These are phyloP conservation scores for Terfezia boudieri DNA, from an alignment of 495 filamentous ascomycete species.

Conservation along the genomic window DNA sequence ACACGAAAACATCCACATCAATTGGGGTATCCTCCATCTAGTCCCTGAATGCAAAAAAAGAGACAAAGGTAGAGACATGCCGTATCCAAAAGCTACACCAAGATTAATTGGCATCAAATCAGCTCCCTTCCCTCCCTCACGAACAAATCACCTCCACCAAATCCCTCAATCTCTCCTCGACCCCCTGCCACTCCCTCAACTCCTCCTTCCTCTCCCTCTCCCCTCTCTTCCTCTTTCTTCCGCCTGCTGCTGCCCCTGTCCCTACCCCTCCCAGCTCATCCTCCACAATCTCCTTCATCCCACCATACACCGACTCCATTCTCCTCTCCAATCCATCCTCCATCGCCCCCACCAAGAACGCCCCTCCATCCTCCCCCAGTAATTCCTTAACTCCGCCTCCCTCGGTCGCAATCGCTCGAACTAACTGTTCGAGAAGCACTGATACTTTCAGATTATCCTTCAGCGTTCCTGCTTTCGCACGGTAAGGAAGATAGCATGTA, in stretches of 20 bases:
- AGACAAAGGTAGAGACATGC: no score
- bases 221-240: no score
- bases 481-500: background rate
- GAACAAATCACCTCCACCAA: background rate
- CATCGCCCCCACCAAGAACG: background rate
- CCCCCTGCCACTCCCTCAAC: background rate
- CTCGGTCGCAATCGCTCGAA: background rate
- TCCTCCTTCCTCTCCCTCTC: no score
- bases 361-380: background rate
- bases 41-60: no score
- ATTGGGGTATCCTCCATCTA: no score
- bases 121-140: no score
- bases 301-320: background rate
- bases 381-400: background rate
- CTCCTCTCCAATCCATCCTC: background rate
- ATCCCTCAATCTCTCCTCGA: background rate
- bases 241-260: background rate
- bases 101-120: no score
- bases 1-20: no score
- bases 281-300: background rate
- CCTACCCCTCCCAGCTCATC: background rate
- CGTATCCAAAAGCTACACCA: no score
- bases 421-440: background rate
- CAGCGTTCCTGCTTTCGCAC: background rate
- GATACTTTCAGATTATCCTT: background rate